Evolutionary conservation across 805 yeast species (phyloP).

Genomic region (Lachancea cidri): DNA sequence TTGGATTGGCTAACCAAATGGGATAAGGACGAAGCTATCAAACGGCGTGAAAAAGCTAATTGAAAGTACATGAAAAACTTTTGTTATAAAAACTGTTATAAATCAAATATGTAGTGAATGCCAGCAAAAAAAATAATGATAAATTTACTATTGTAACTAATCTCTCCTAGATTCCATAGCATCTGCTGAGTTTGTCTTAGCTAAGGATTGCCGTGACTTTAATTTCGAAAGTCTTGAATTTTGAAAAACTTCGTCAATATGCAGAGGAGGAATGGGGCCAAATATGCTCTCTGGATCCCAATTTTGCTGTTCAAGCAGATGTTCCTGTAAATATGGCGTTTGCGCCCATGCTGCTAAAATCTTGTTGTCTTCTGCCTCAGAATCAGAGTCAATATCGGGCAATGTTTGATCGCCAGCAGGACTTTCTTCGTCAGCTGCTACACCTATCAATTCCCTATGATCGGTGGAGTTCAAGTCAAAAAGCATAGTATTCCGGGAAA

Average conservation of each 20-base stretch:
- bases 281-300: conserved; percentile 66
- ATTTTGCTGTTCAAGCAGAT: conserved; percentile 41
- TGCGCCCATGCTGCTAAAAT: conserved; percentile 58
- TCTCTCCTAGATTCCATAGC: neutral
- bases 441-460: conserved; percentile 26
- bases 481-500: conserved; percentile 13
- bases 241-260: conserved; percentile 64
- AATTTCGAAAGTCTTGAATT: conserved; percentile 41
- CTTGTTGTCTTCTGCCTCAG: conserved; percentile 48
- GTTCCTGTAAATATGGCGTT: conserved; percentile 48
- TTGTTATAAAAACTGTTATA: neutral
- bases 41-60: conserved; percentile 33
- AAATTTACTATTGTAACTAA: neutral
- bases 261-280: conserved; percentile 67
- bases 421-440: conserved; percentile 5
- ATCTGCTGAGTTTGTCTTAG: conserved; percentile 18
- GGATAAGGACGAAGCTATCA: conserved; percentile 57
- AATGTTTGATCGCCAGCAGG: conserved; percentile 24
- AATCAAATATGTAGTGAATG: neutral
- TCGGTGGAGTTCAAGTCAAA: conserved; percentile 30
- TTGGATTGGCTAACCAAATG: conserved; percentile 61
- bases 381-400: conserved; percentile 47
- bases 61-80: neutral
- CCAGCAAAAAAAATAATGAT: neutral
- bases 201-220: conserved; percentile 52